Percentiles rank a stretch among this genome's conserved stretches.
phyloP scores from a whole-genome alignment of 2,329 filamentous ascomycete species.

The Endothia cerciana region DNA sequence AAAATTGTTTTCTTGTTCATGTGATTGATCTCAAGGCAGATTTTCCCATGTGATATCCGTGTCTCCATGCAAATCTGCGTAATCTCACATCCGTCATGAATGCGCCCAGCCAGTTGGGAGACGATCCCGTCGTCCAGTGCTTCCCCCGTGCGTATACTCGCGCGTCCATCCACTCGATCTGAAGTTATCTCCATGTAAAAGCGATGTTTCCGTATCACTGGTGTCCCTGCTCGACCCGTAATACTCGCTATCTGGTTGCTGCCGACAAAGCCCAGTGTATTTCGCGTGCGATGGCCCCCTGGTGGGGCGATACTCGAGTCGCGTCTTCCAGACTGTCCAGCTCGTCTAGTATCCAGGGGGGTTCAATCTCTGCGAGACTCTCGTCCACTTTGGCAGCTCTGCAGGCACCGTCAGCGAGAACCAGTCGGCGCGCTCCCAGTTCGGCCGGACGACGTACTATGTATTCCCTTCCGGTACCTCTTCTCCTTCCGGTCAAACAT shows the following conservation, averaged over 20 bases:
- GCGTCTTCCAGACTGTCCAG: not conserved
- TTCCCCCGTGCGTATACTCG: not conserved
- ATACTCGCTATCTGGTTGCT: not conserved
- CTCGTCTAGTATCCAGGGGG: conserved; percentile 81
- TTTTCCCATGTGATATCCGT: not conserved
- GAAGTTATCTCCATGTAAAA: not conserved
- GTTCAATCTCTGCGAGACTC: conserved; percentile 91
- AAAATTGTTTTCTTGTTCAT: not conserved
- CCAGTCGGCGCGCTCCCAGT: conserved; percentile 19
- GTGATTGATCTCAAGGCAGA: not conserved
- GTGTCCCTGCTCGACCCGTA: not conserved
- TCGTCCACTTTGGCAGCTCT: conserved; percentile 92
- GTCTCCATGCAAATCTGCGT: not conserved
- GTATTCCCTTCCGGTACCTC: conserved; percentile 94
- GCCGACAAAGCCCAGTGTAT: not conserved
- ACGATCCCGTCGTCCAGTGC: not conserved
- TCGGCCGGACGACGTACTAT: conserved; percentile 66
- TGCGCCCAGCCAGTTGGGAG: not conserved
- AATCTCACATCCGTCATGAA: not conserved
- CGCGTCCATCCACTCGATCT: not conserved
- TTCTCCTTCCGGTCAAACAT: conserved; percentile 97
- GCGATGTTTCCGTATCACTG: not conserved
- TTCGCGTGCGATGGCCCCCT: not conserved
- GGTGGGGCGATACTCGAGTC: conserved; percentile 42
- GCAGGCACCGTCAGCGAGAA: conserved; percentile 26